These are phyloP conservation scores for Raphanus hybrid DNA, from an alignment of 441 rosid genomes.

Conservation along the genomic window DNA sequence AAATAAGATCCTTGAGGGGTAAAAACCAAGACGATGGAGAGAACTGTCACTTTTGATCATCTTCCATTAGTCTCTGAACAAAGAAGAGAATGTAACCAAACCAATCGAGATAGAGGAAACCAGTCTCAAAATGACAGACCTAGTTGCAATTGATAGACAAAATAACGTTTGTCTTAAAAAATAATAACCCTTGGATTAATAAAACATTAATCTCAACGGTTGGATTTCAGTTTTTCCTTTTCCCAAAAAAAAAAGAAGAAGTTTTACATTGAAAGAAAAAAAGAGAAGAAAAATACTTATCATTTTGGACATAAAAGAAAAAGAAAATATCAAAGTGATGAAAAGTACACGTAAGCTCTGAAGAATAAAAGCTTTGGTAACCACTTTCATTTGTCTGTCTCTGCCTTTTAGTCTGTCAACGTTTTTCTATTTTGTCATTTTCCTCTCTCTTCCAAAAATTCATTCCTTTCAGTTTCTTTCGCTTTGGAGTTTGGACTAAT, in stretches of 20 bases:
- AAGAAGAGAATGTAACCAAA: too few species aligned
- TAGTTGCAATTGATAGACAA: too few species aligned
- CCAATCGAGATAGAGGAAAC: too few species aligned
- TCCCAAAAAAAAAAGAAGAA: background rate
- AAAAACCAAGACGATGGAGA: too few species aligned
- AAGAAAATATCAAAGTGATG: background rate
- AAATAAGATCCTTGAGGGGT: too few species aligned
- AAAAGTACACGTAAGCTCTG: conserved; percentile 20
- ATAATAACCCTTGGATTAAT: background rate
- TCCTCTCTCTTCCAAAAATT: conserved; percentile 20
- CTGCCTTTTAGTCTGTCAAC: conserved; percentile 43
- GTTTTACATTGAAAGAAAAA: too few species aligned
- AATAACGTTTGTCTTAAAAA: too few species aligned
- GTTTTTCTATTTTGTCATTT: conserved; percentile 39
- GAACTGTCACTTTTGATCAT: too few species aligned
- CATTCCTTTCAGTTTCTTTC: conserved; percentile 3
- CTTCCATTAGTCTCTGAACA: too few species aligned
- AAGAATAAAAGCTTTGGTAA: conserved; percentile 28
- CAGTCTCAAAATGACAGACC: too few species aligned
- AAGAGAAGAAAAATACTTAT: background rate
- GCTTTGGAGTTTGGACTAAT: conserved; percentile 18
- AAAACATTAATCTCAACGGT: background rate
- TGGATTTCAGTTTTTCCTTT: background rate
- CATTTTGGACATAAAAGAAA: background rate
- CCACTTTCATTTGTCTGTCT: conserved; percentile 42